phyloP scores from a whole-genome alignment of 352 stramenopile species.

The Phytophthora hibernalis region DNA sequence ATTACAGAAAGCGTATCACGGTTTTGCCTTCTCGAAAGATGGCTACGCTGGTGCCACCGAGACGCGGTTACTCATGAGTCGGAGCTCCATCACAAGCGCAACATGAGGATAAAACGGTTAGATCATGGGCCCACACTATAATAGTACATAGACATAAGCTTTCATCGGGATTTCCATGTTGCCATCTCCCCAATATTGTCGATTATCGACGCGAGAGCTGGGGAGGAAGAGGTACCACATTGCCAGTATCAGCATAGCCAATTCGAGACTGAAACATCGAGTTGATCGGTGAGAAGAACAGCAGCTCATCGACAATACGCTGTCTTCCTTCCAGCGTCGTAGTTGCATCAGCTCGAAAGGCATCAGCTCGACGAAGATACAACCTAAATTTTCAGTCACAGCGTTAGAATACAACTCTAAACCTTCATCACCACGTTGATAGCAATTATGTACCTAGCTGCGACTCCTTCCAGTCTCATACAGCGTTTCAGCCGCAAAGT shows the following conservation, averaged over 20 bases:
- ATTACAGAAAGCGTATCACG: slow-evolving; percentile 56
- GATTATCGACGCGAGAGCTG: background rate
- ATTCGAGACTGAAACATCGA: slow-evolving; percentile 37
- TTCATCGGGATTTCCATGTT: background rate
- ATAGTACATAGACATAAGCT: slow-evolving; percentile 10
- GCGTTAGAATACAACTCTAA: background rate
- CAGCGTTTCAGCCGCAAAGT: slow-evolving; percentile 1
- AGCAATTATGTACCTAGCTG: slow-evolving; percentile 33
- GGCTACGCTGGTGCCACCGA: slow-evolving; percentile 60
- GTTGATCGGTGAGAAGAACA: slow-evolving; percentile 42
- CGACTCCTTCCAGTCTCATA: slow-evolving; percentile 35
- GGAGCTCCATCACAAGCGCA: slow-evolving; percentile 39
- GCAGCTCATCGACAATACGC: slow-evolving; percentile 39
- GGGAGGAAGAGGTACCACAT: slow-evolving; percentile 40
- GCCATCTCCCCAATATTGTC: background rate
- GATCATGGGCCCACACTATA: slow-evolving; percentile 7
- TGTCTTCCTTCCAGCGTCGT: slow-evolving; percentile 24
- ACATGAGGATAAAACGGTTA: slow-evolving; percentile 12
- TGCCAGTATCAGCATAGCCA: slow-evolving; percentile 32
- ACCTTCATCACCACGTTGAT: background rate
- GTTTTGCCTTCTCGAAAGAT: slow-evolving; percentile 81
- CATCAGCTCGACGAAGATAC: slow-evolving; percentile 18
- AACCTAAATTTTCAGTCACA: slow-evolving; percentile 8
- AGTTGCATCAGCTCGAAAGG: slow-evolving; percentile 10
- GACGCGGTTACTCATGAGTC: slow-evolving; percentile 57